phyloP scores from a whole-genome alignment of 768 basidiomycete species.

The Daedalea quercina region DNA sequence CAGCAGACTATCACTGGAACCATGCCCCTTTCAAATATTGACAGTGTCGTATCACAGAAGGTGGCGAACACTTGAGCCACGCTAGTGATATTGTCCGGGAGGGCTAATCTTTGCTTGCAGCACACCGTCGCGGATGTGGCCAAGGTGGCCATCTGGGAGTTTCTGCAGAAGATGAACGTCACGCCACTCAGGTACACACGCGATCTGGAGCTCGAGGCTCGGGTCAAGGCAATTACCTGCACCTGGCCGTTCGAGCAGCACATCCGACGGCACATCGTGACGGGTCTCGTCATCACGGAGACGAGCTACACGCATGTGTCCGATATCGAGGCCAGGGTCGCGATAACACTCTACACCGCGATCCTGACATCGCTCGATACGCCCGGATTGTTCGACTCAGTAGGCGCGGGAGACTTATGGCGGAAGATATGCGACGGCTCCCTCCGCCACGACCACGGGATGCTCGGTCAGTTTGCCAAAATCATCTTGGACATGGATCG shows the following conservation, averaged over 20 bases:
- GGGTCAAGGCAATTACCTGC: background rate
- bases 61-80: background rate
- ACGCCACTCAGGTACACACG: background rate
- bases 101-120: background rate
- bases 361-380: background rate
- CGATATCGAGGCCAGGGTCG: slow-evolving; percentile 1
- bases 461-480: slow-evolving; percentile 19
- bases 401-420: background rate
- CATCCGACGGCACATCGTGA: background rate
- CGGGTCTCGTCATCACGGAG: slow-evolving; percentile 1
- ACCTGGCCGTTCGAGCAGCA: slow-evolving; percentile 1
- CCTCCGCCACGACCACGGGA: background rate
- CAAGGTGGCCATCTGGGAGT: background rate
- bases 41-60: background rate
- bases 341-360: slow-evolving; percentile 2
- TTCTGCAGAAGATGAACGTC: background rate
- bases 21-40: too few relatives aligned
- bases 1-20: too few relatives aligned
- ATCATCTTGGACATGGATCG: slow-evolving; percentile 23
- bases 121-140: background rate
- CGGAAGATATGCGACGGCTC: background rate
- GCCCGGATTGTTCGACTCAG: background rate
- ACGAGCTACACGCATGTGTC: background rate
- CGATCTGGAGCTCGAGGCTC: slow-evolving; percentile 1
- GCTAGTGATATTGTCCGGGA: background rate